Evolutionary conservation across 805 yeast species (phyloP), one percentile per base, ranked within the genome.

Genomic region (Hanseniaspora osmophila): DNA sequence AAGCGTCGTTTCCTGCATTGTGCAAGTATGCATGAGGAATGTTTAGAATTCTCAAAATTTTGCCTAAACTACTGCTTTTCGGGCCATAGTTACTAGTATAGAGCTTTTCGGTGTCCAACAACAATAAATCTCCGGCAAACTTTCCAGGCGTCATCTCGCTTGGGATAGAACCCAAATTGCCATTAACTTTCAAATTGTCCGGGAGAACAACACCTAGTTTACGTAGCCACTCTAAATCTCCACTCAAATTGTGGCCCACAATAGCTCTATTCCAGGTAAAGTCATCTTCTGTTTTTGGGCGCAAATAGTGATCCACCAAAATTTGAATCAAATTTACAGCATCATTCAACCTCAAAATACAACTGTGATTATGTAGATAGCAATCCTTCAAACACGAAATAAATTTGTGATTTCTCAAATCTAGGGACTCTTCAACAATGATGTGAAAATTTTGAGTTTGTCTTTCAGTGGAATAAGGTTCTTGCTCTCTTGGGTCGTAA

Each of bases 1-100:
- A 75, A 6, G 84, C 75, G 57, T 80, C 88, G 54, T 80, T 80
- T 2, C 79, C 84, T 1, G 83, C 87, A 55, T 80, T 80, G 56
- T 80, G 87, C 41, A 80, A 61, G 50, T 66, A 69, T 0, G 77
- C 70, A 54, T 75, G 77, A 1, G 84, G 82, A 6, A 80, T 66
- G 27, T 64, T 62, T 43, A 75, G 60, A 42, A 67, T 55, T 37
- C 72, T 58, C 15, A 79, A 61, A 0, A 74, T 57, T 17, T 68
- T 70, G 13, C 73, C 67, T 40, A 80, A 56, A 7, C 70, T 64
- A 2, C 68, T 62, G 6, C 74, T 73, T 33, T 62, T 54, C 10
- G 53, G 53, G 1, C 77, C 71, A 47, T 65, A 68, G 2, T 71
- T 60, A 2, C 59, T 39, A 2, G 55, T 53, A 64, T 70, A 74